Evolutionary conservation across 805 yeast genomes (phyloP), one percentile per base, ranked within the genome.

Genomic region (Ogataea paradorogensis): DNA sequence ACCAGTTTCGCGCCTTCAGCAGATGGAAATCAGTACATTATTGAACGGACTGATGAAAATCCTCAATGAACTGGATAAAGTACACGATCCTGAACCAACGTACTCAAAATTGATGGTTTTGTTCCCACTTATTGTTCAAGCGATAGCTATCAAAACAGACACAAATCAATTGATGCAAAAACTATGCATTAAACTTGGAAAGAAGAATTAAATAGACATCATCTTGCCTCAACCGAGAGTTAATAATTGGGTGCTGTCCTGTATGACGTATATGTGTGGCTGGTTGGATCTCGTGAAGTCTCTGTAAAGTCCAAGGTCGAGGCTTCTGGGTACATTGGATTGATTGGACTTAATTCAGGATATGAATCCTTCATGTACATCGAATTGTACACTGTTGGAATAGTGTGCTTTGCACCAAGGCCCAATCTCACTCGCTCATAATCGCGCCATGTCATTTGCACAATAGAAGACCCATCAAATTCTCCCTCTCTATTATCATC

Each of bases 371-470:
- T 32, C 31, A 33, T 27, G 34, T 15, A 28, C 15, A 10, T 20
- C 1, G 60, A 56, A 25, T 52, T 48, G 35, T 58, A 59, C 14
- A 55, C 55, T 8, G 55, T 52, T 6, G 60, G 56, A 21, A 60
- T 47, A 2, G 50, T 46, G 13, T 52, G 52, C 16, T 38, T 40
- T 2, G 41, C 47, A 9, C 43, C 46, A 23, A 43, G 23, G 3
- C 57, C 61, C 9, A 44, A 21, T 24, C 80, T 59, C 23, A 84
- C 88, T 50, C 85, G 70, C 62, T 90, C 97, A 69, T 78, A 89
- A 50, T 93, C 98, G 59, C 87, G 78, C 99, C 99, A 93, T 43
- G 91, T 74, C 71, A 83, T 86, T 91, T 91, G 90, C 35, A 77
- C 76, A 58, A 93, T 93, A 55, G 78, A 78, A 1, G 95, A 80